These are phyloP conservation scores for Phaffia australis DNA, from an alignment of 768 basidiomycete genomes.

Conservation along the genomic window DNA sequence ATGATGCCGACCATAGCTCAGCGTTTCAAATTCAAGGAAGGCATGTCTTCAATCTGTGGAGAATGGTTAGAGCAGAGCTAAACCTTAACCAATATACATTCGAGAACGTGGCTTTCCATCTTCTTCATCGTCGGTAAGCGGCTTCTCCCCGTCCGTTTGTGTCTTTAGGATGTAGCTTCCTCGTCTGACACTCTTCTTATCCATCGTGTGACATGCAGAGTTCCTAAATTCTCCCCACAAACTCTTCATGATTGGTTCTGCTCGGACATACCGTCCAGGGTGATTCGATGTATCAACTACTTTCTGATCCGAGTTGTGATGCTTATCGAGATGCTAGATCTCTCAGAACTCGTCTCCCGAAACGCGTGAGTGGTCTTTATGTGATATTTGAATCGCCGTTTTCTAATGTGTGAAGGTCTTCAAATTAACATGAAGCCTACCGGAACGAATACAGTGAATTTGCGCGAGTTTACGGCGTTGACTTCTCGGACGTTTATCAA, in stretches of 20 bases:
- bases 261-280: conserved; percentile 50
- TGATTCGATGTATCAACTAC: conserved; percentile 51
- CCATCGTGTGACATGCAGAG: conserved; percentile 40
- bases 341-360: conserved; percentile 70
- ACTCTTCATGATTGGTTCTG: conserved; percentile 61
- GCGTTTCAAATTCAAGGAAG: conserved; percentile 76
- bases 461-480: conserved; percentile 91
- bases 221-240: conserved; percentile 58
- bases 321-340: conserved; percentile 68
- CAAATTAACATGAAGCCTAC: background rate
- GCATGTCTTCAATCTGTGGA: conserved; percentile 86
- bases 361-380: conserved; percentile 56
- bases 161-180: background rate
- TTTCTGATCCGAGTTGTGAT: conserved; percentile 54
- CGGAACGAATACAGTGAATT: conserved; percentile 57
- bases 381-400: background rate
- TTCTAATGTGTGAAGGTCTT: background rate
- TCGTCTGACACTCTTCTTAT: background rate
- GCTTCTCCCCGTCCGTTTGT: background rate
- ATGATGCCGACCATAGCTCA: conserved; percentile 47
- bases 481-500: conserved; percentile 88
- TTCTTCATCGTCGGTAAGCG: conserved; percentile 60
- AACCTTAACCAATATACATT: conserved; percentile 69
- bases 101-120: conserved; percentile 76
- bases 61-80: conserved; percentile 77